Evolutionary conservation across 2,329 filamentous ascomycete species (phyloP), one percentile per base, ranked within the genome.

Genomic region (Penicillium digitatum): DNA sequence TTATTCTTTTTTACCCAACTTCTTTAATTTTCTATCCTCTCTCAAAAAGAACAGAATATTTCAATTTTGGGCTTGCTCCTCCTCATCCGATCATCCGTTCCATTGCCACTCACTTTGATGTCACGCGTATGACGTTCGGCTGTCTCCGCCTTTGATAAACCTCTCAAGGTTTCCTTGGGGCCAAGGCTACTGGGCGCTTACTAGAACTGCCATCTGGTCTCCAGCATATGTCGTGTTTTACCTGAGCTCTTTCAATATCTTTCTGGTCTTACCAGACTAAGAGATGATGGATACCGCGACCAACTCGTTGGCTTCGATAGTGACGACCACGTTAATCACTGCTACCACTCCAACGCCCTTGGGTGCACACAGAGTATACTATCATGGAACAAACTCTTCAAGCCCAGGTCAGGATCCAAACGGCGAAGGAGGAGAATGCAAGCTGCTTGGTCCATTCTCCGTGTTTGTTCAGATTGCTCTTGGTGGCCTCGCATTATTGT

Each of bases 381-480:
- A 64, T 60, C 35, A 61, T 51, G 49, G 62, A 50, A 51, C 52
- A 47, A 27, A 51, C 56, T 32, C 57, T 12, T 45, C 63, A 16
- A 59, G 55, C 12, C 55, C 68, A 35, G 62, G 61, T 39, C 50
- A 67, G 2, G 69, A 72, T 24, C 55, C 59, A 4, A 74, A 74
- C 50, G 74, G 80, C 2, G 77, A 82, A 31, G 82, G 81, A 48
- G 89, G 88, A 63, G 90, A 96, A 75, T 99, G 94, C 73, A 82
- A 87, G 62, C 81, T 99, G 10, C 81, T 99, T 2, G 94, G 94
- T 0, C 84, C 92, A 4, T 99, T 97, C 71, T 93, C 94, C 12
- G 82, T 99, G 52, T 69, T 99, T 32, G 88, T 99, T 6, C 94
- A 99, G 77, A 87, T 84, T 40, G 89, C 90, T 1, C 83, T 99